phyloP scores from a whole-genome alignment of 164 flowering plant species.

The Tinospora cordifolia region DNA sequence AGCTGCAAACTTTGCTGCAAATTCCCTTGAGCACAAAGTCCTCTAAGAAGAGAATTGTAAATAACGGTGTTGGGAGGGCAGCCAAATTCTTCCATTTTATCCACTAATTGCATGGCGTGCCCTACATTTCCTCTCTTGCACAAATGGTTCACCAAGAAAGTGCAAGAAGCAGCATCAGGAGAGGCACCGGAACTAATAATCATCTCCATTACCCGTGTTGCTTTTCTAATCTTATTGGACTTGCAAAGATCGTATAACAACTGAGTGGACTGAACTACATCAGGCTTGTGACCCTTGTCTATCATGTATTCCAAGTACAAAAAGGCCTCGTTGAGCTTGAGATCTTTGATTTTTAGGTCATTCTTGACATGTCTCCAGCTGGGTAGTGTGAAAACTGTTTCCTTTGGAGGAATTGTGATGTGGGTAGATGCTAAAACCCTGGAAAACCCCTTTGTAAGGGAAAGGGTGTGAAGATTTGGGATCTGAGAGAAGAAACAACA shows the following conservation, averaged over 20 bases:
- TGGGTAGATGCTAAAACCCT: slow-evolving; percentile 53
- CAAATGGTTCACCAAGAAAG: slow-evolving; percentile 58
- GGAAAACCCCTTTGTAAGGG: slow-evolving; percentile 42
- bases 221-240: slow-evolving; percentile 49
- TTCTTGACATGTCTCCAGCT: slow-evolving; percentile 50
- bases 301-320: slow-evolving; percentile 53
- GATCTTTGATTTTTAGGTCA: slow-evolving; percentile 36
- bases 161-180: slow-evolving; percentile 55
- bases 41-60: slow-evolving; percentile 73
- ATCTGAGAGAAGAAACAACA: slow-evolving; percentile 41
- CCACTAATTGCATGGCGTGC: slow-evolving; percentile 78
- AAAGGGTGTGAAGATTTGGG: slow-evolving; percentile 37
- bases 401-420: slow-evolving; percentile 43
- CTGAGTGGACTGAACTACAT: slow-evolving; percentile 53
- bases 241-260: slow-evolving; percentile 74
- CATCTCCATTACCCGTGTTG: slow-evolving; percentile 66
- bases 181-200: slow-evolving; percentile 51
- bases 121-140: slow-evolving; percentile 75
- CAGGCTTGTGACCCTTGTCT: slow-evolving; percentile 67
- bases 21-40: slow-evolving; percentile 62
- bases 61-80: slow-evolving; percentile 49
- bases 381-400: slow-evolving; percentile 46
- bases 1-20: slow-evolving; percentile 58
- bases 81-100: slow-evolving; percentile 70
- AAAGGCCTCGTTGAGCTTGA: slow-evolving; percentile 55